Base-by-base conservation (phyloP, 768 basidiomycete genomes). In the Termitomyces bulborhizus region DNA sequence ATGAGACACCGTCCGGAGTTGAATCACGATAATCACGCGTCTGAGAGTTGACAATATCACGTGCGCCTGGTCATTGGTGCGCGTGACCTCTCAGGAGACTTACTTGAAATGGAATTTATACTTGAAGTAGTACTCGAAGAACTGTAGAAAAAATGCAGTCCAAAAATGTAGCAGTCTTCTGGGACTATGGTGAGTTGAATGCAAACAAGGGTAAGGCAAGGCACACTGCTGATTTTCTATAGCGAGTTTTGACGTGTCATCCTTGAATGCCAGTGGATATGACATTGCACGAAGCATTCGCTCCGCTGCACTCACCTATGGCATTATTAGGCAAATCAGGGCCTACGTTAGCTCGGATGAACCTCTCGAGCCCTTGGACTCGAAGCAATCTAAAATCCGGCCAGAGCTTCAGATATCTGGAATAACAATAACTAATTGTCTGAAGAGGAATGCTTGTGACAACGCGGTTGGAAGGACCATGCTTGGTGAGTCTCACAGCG, bases 311-410 rank as follows among this genome's bases (percentile, higher is more conserved):
- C 79, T 77, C 57, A 53, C 69, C 27, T 79, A 74, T 62, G 82
- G 83, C 37, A 66, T 61, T 47, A 70, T 83, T 15, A 76, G 70
- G 12, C 63, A 71, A 0, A 81, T 85, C 72, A 81, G 76, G 60
- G 81, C 81, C 12, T 85, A 85, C 64, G 65, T 79, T 47, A 76
- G 81, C 56, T 54, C 76, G 26, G 66, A 77, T 4, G 69, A 75
- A 0, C 57, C 59, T 16, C 46, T 62, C 13, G 54, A 57, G 11
- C 58, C 57, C 26, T 34, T 63, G 21, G 12, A 34, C 12, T 13
- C 34, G 34, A 76, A 74, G 58, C 70, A 70, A 9, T 57, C 66
- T 29, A 50, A 48, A 15, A 60, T 75, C 24, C 73, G 73, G 16
- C 76, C 75, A 7, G 76, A 80, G 56, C 69, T 81, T 11, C 76